Base-by-base conservation (phyloP, 1,139 yeast genomes). In the Candida sp. region DNA sequence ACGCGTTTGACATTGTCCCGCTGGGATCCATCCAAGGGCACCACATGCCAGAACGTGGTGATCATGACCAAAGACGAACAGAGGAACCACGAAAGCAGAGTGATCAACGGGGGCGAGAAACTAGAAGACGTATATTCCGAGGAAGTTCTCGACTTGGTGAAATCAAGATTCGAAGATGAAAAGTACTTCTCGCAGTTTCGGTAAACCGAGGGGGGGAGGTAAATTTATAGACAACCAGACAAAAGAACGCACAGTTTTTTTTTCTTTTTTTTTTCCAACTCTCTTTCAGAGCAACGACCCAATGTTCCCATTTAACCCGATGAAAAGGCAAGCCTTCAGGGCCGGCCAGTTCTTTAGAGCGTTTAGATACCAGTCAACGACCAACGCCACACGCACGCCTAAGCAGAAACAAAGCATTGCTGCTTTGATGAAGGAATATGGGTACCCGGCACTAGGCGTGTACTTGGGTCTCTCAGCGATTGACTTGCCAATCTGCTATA, bases 21-120 rank as follows among this genome's bases (percentile, higher is more conserved):
- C 63, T 94, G 99, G 99, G 88, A 86, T 57, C 91, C 92, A 3
- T 60, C 66, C 1, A 74, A 81, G 56, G 79, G 75, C 42, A 66
- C 86, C 34, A 77, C 85, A 28, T 67, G 80, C 55, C 93, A 87
- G 58, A 94, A 94, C 65, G 84, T 91, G 44, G 96, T 94, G 11
- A 78, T 94, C 2, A 77, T 94, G 85, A 92, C 97, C 9, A 89
- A 88, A 63, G 96, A 91, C 46, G 98, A 94, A 67, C 96, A 88
- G 63, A 82, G 78, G 56, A 67, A 60, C 7, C 99, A 94, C 64
- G 99, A 94, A 67, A 79, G 79, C 44, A 77, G 84, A 59, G 86
- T 92, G 3, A 72, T 93, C 55, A 77, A 73, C 44, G 96, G 93
- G 7, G 86, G 84, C 11, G 86, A 85, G 63, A 60, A 58, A 7